Evolutionary conservation across 106 monocot species (phyloP), one percentile per base, ranked within the genome.

Genomic region (Apostasia ramifera): DNA sequence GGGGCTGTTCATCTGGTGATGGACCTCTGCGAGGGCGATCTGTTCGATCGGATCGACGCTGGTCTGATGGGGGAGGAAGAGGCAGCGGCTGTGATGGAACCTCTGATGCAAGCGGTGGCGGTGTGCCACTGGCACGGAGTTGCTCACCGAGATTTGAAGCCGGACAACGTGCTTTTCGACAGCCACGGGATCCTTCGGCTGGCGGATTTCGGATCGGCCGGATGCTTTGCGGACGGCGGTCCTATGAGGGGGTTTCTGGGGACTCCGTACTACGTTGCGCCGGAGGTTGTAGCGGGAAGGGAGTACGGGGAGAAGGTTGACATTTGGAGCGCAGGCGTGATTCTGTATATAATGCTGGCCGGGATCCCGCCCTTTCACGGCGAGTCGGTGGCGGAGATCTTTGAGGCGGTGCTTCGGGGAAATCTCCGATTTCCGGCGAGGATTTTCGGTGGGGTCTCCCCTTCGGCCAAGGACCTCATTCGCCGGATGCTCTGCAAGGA

Each of bases 191-290:
- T 75, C 44, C 55, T 84, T 45, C 53, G 66, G 72, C 81, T 95
- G 43, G 81, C 86, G 37, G 94, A 95, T 66, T 95, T 91, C 67
- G 94, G 94, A 1, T 86, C 86, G 26, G 94, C 94, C 1, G 94
- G 66, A 40, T 80, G 64, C 66, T 80, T 88, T 61, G 75, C 75
- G 1, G 87, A 76, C 41, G 79, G 76, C 43, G 52, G 52, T 47
- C 4, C 14, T 63, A 82, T 94, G 80, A 69, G 74, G 43, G 91
- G 91, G 47, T 40, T 95, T 8, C 83, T 95, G n/a, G 94, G 94
- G 60, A 95, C 94, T 38, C 94, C 91, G 57, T 88, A 84, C 77
- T 95, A 95, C 73, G 88, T 91, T 69, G 94, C 94, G 49, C 94
- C 94, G 44, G 91, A 95, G 86, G 85, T 95, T 46, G 65, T 95